phyloP scores from a whole-genome alignment of 495 filamentous ascomycete species.

The Aspergillus baeticus region DNA sequence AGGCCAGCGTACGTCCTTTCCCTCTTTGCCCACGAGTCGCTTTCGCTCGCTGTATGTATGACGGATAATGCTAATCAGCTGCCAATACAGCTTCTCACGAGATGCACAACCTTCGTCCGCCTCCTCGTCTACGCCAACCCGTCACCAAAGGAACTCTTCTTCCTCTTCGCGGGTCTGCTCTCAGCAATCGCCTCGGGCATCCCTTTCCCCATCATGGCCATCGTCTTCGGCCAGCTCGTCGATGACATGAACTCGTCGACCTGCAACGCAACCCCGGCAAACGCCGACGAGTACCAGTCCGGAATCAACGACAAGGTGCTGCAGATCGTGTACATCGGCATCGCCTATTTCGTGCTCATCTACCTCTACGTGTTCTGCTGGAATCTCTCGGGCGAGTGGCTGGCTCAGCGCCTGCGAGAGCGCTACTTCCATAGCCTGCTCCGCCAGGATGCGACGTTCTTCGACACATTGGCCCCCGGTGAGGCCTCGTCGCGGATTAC shows the following conservation, averaged over 20 bases:
- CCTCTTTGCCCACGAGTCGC: no score
- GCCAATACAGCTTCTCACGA: background rate
- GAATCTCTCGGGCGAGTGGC: conserved; percentile 60
- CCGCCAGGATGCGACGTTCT: conserved; percentile 57
- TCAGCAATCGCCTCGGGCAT: conserved; percentile 60
- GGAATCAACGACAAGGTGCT: conserved; percentile 51
- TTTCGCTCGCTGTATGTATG: no score
- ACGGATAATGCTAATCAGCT: background rate
- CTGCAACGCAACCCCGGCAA: conserved; percentile 19
- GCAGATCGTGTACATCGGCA: conserved; percentile 59
- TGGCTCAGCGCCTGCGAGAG: conserved; percentile 60
- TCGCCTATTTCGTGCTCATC: conserved; percentile 59
- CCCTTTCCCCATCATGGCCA: conserved; percentile 65
- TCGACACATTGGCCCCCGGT: conserved; percentile 51
- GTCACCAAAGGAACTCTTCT: conserved; percentile 20
- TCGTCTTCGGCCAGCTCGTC: conserved; percentile 66
- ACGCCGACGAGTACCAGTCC: conserved; percentile 15
- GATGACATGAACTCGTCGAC: conserved; percentile 44
- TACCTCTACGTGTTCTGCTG: conserved; percentile 55
- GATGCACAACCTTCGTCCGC: conserved; percentile 9
- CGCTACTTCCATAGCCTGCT: conserved; percentile 56
- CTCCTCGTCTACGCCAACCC: conserved; percentile 4
- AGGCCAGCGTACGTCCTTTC: conserved; percentile 3
- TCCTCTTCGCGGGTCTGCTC: conserved; percentile 42
- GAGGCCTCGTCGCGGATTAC: conserved; percentile 59